Conservation (phyloP, 768 basidiomycete genomes). For the Ramaria sp. region DNA sequence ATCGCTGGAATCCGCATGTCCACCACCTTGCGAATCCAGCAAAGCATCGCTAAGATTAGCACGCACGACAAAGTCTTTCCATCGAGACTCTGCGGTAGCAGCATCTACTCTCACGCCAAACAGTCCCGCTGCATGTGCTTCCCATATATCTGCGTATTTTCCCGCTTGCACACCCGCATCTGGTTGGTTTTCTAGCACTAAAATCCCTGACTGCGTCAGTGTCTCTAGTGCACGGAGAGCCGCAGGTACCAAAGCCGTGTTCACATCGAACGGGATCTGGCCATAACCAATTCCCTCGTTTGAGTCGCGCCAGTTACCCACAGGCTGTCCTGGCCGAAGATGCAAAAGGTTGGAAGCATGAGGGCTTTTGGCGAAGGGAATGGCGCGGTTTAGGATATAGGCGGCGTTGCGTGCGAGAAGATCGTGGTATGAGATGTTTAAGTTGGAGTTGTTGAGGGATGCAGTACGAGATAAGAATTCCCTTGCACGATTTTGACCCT, state of each 20-base stretch:
- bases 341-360: conserved; percentile 23
- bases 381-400: conserved; percentile 28
- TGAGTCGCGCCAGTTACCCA: conserved; percentile 36
- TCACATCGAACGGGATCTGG: conserved; percentile 33
- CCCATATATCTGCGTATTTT: conserved; percentile 26
- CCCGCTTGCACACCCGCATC: conserved; percentile 14
- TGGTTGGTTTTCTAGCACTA: conserved; percentile 9
- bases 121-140: conserved; percentile 22
- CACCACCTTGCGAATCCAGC: conserved; percentile 12
- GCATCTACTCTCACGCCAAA: conserved; percentile 26
- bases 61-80: conserved; percentile 25
- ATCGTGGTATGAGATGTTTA: conserved; percentile 18
- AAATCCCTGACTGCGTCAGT: conserved; percentile 21
- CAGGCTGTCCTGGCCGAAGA: conserved; percentile 28
- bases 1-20: conserved; percentile 13
- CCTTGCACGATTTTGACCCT: conserved; percentile 24
- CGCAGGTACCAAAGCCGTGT: conserved; percentile 30
- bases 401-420: conserved; percentile 24
- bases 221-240: conserved; percentile 26
- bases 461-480: conserved; percentile 25
- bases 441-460: conserved; percentile 29
- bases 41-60: conserved; percentile 24
- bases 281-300: conserved; percentile 32
- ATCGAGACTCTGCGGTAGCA: conserved; percentile 19
- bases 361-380: conserved; percentile 25